Evolutionary conservation across 768 basidiomycete species (phyloP).

Genomic region (Podaxis sp.): DNA sequence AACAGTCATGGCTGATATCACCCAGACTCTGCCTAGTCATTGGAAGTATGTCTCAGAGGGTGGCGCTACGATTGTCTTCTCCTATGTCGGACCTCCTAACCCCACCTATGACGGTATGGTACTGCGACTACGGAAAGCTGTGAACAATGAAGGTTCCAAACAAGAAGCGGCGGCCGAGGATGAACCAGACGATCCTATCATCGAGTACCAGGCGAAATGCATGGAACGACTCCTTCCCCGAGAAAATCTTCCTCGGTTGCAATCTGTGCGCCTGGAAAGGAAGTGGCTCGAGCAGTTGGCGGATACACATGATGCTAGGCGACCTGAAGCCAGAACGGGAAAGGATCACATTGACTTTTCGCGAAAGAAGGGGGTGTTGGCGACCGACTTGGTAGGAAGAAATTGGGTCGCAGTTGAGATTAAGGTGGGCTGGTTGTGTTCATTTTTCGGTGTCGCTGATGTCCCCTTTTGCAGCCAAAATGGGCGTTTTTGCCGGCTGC

Average conservation of each 20-base stretch:
- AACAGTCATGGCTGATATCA: conserved; percentile 27
- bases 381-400: conserved; percentile 76
- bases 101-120: conserved; percentile 61
- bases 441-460: conserved; percentile 3
- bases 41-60: conserved; percentile 94
- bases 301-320: conserved; percentile 39
- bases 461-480: conserved; percentile 68
- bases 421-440: conserved; percentile 57
- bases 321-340: conserved; percentile 57
- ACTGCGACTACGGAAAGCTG: conserved; percentile 72
- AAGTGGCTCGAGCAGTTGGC: conserved; percentile 64
- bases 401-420: conserved; percentile 79
- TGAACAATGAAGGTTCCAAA: conserved; percentile 6
- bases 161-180: conserved; percentile 13
- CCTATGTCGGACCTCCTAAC: conserved; percentile 62
- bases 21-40: conserved; percentile 42
- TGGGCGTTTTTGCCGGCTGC: conserved; percentile 89
- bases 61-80: conserved; percentile 88
- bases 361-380: conserved; percentile 62
- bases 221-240: conserved; percentile 65
- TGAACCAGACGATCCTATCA: conserved; percentile 38
- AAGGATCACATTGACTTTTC: conserved; percentile 60
- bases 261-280: conserved; percentile 45
- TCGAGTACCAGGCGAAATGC: conserved; percentile 62
- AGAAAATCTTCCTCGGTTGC: conserved; percentile 57